Evolutionary conservation across 257 asterid genomes (phyloP), one percentile per base, ranked within the genome.

Genomic region (Solanum chmielewskii): DNA sequence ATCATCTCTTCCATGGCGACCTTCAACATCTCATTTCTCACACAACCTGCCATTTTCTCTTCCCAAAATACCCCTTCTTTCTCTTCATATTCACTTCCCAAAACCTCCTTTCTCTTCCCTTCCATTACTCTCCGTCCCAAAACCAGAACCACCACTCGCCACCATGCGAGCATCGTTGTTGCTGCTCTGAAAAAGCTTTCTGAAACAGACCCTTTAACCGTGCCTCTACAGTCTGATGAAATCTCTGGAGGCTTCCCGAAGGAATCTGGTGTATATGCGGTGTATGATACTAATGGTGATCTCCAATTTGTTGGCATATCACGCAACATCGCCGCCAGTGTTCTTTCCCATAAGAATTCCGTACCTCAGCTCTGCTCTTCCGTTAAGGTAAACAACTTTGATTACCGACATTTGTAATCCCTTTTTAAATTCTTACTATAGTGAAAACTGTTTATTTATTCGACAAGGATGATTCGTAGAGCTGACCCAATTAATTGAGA

Each of bases 281-380:
- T 97, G 75, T 95, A 92, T 86, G 92, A 94, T 85, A 87, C 86
- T 80, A 88, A 76, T 83, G 92, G 91, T 44, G 98, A 91, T 83
- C 96, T 97, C 71, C 98, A 97, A 85, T 97, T 95, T 88, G 87
- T 97, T 87, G 99, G 99, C 81, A 94, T 97, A 73, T 94, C 99
- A 35, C 90, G 97, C 74, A 95, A 95, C 89, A 91, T 95, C 76
- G 98, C 96, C 37, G 94, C 95, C 86, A 97, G 99, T 84, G 90
- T 97, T 85, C 87, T 85, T 87, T 25, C 91, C 14, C 98, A 97
- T 91, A 92, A 89, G 90, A 94, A 92, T n/a, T 92, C 98, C 37
- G 92, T 94, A 49, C 98, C 99, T 9, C 93, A 95, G 56, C 98
- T 97, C 66, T 97, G 99, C 86, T 90, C 73, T 84, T 93, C 98